Conservation (phyloP, 2,329 filamentous ascomycete genomes). For the Arachnomyces sp. region DNA sequence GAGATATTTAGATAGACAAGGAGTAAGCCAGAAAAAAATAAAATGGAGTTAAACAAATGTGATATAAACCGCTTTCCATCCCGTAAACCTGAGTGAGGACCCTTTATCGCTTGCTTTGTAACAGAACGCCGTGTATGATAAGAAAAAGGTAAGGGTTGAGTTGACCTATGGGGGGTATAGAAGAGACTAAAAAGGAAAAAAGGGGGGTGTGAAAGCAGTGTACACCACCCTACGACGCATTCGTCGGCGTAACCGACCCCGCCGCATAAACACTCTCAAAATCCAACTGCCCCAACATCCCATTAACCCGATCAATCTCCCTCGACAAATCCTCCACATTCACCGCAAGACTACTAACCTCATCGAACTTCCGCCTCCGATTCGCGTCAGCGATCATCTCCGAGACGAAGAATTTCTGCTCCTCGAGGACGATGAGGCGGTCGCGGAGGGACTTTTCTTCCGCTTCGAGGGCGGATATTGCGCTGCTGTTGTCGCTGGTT, state of each 20-base stretch:
- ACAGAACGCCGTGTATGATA: too few species aligned
- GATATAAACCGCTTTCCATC: too few species aligned
- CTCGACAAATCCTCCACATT: slow-evolving; percentile 74
- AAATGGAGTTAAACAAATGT: too few species aligned
- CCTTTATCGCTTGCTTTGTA: too few species aligned
- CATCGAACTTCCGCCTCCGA: slow-evolving; percentile 71
- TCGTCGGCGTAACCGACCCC: slow-evolving; percentile 11
- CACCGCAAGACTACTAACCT: slow-evolving; percentile 67
- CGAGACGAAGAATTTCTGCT: slow-evolving; percentile 81
- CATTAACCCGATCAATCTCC: slow-evolving; percentile 63
- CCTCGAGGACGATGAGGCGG: slow-evolving; percentile 72
- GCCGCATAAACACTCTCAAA: slow-evolving; percentile 44
- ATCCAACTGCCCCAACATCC: slow-evolving; percentile 60
- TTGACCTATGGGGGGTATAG: background rate
- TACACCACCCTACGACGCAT: slow-evolving; percentile 9
- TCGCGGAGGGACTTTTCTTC: slow-evolving; percentile 80
- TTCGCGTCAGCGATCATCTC: slow-evolving; percentile 75
- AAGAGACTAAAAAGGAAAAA: slow-evolving; percentile 3
- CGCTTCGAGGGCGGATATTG: slow-evolving; percentile 60
- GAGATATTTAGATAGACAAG: too few species aligned
- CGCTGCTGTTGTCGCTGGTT: slow-evolving; percentile 47
- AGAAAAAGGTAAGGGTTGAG: too few species aligned
- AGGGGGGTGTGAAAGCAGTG: slow-evolving; percentile 4
- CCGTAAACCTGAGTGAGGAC: too few species aligned
- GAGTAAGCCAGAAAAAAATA: too few species aligned